These are phyloP conservation scores for Syzygium aqueum DNA, from an alignment of 345 rosid genomes.

Conservation along the genomic window DNA sequence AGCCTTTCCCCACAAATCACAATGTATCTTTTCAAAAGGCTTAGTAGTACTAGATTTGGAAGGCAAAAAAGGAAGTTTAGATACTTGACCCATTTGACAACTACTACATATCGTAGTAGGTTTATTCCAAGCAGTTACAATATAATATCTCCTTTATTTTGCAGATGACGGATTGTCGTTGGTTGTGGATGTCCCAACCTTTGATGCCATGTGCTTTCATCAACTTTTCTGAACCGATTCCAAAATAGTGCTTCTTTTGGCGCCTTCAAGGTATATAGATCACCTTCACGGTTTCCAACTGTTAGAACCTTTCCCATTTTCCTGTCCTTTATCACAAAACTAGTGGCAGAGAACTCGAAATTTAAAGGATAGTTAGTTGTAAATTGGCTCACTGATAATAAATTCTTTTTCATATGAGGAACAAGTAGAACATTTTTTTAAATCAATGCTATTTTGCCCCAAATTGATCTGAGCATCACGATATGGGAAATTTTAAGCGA, in stretches of 20 bases:
- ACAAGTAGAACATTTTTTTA: neutral
- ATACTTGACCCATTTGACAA: neutral
- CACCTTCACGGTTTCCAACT: neutral
- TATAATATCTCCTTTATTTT: fast-evolving
- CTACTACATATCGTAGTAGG: neutral
- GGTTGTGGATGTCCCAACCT: neutral
- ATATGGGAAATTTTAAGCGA: neutral
- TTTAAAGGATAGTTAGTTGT: neutral
- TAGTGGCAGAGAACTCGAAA: neutral
- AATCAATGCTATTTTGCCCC: neutral
- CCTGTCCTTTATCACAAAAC: neutral
- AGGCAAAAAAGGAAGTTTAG: neutral
- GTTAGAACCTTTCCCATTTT: neutral
- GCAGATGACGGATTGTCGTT: neutral
- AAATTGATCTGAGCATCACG: neutral
- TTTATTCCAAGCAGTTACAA: neutral
- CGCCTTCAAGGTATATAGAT: neutral
- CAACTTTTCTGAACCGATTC: neutral
- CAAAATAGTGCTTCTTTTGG: neutral
- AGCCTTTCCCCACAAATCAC: neutral
- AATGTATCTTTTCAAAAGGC: neutral
- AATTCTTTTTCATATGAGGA: neutral
- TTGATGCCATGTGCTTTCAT: neutral
- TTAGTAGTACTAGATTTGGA: neutral
- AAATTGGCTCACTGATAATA: neutral